These are phyloP conservation scores for Xylariaceae sp. DNA, from an alignment of 2,329 filamentous ascomycete species.

Conservation along the genomic window DNA sequence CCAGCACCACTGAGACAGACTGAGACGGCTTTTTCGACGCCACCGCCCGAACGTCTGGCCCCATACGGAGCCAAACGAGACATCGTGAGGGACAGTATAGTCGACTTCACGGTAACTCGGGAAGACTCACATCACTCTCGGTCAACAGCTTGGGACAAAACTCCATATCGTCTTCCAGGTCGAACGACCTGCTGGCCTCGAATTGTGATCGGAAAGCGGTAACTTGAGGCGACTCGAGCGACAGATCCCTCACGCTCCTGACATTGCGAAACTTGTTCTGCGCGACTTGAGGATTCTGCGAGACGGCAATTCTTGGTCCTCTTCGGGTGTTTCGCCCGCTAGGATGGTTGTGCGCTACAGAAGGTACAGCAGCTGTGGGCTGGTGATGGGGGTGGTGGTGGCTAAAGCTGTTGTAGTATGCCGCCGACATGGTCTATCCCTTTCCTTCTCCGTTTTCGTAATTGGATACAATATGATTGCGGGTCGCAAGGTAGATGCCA, in stretches of 20 bases:
- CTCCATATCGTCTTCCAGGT: constrained; percentile 91
- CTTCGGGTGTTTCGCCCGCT: constrained; percentile 80
- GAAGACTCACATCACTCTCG: constrained; percentile 76
- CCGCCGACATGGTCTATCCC: constrained; percentile 48
- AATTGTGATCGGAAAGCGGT: constrained; percentile 79
- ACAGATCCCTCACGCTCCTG: constrained; percentile 79
- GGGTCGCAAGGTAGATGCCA: constrained; percentile 12
- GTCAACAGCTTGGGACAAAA: constrained; percentile 92
- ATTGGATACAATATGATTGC: constrained; percentile 15
- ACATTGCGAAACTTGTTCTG: constrained; percentile 84
- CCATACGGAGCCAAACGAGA: not conserved
- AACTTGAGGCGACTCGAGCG: constrained; percentile 65
- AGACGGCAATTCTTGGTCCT: constrained; percentile 71
- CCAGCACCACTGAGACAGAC: not conserved
- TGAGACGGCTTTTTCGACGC: constrained; percentile 1
- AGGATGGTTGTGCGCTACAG: constrained; percentile 69
- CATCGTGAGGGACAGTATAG: no score
- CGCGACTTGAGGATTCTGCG: constrained; percentile 75
- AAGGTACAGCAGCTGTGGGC: constrained; percentile 49
- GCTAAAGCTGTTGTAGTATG: constrained; percentile 59
- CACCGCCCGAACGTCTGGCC: not conserved
- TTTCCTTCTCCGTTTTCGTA: constrained; percentile 13
- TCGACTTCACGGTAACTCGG: constrained; percentile 1
- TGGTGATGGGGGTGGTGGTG: constrained; percentile 40
- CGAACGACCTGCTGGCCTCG: constrained; percentile 87